phyloP scores from a whole-genome alignment of 805 yeast species.

The Debaryomyces hansenii region DNA sequence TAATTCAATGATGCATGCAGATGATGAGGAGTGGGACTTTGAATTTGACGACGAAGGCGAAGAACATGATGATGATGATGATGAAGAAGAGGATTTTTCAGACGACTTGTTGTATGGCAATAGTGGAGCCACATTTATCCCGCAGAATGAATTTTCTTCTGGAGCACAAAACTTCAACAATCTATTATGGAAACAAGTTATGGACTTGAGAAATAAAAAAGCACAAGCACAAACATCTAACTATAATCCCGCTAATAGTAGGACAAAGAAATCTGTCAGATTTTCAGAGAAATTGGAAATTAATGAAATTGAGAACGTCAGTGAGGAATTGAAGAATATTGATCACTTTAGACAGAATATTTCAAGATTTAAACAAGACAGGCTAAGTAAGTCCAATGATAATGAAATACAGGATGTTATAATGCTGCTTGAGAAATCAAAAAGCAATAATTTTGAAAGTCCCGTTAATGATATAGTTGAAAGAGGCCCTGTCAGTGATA shows the following conservation, averaged over 20 bases:
- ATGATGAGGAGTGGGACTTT: constrained; percentile 39
- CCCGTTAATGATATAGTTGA: constrained; percentile 7
- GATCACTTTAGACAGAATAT: constrained; percentile 18
- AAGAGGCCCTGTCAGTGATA: constrained; percentile 5
- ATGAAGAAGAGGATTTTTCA: constrained; percentile 28
- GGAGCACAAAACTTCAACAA: constrained; percentile 12
- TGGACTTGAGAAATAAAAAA: constrained; percentile 19
- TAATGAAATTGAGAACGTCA: constrained; percentile 59
- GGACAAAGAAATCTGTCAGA: constrained; percentile 48
- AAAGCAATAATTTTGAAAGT: not conserved
- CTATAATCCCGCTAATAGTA: not conserved
- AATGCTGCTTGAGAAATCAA: no score
- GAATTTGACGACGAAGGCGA: constrained; percentile 37
- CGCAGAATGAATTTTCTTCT: not conserved
- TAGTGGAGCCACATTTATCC: constrained; percentile 12
- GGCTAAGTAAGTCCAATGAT: not conserved
- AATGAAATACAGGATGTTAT: not conserved
- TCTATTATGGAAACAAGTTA: constrained; percentile 43
- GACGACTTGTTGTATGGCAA: constrained; percentile 27
- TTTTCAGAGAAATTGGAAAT: constrained; percentile 56
- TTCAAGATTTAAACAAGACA: constrained; percentile 18
- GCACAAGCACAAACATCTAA: not conserved
- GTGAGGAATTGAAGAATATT: constrained; percentile 42
- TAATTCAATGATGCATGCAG: constrained; percentile 21
- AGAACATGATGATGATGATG: constrained; percentile 15